Evolutionary conservation across 1,284 basidiomycete genomes (phyloP).

Genomic region (Marasmius oreades): DNA sequence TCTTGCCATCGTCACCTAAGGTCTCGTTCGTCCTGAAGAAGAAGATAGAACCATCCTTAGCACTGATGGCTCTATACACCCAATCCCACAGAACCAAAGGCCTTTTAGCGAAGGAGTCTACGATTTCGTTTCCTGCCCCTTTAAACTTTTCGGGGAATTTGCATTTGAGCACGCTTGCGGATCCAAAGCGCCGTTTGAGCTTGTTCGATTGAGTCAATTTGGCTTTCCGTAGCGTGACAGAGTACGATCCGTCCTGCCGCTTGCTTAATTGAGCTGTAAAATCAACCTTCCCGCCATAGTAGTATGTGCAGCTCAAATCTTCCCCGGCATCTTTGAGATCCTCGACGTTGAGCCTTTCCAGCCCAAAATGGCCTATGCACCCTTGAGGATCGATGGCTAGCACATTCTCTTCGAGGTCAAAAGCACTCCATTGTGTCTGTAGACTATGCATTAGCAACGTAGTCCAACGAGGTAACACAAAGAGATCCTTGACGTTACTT

Average conservation of each 20-base stretch:
- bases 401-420: conserved; percentile 10
- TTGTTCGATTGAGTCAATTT: conserved; percentile 6
- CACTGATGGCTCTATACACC: conserved; percentile 37
- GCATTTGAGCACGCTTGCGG: conserved; percentile 33
- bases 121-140: conserved; percentile 14
- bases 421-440: conserved; percentile 12
- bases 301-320: not conserved
- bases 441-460: not conserved
- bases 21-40: conserved; percentile 33
- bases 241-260: not conserved
- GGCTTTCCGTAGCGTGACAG: conserved; percentile 5
- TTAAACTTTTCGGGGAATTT: conserved; percentile 23
- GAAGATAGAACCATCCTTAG: conserved; percentile 33
- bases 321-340: not conserved
- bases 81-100: conserved; percentile 32
- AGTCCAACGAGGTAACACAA: too few species aligned
- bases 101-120: conserved; percentile 23
- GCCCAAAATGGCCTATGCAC: not conserved
- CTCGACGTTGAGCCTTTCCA: not conserved
- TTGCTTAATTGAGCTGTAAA: conserved; percentile 4
- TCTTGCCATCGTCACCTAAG: conserved; percentile 9
- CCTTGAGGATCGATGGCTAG: conserved; percentile 1
- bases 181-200: conserved; percentile 35
- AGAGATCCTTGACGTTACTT: too few species aligned
- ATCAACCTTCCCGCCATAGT: conserved; percentile 12